Evolutionary conservation across 768 basidiomycete genomes (phyloP), one percentile per base, ranked within the genome.

Genomic region (Cubamyces sp.): DNA sequence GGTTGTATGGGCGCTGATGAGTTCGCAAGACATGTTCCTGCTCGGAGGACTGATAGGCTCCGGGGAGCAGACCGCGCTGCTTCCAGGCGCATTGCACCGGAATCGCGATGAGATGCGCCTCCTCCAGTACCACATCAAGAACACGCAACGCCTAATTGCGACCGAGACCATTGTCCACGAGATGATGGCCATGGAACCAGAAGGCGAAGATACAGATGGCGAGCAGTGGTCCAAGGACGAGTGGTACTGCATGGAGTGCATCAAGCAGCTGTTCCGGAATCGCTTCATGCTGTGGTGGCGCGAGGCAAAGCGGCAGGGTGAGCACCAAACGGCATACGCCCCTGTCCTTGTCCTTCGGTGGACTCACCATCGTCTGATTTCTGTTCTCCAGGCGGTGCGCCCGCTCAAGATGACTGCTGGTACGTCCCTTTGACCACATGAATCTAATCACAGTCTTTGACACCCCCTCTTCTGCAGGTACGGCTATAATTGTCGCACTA

Each of bases 401-500:
- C 52, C 12, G 19, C 64, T 5, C 46, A 62, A 19, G 71, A 72
- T 15, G 71, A 77, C 59, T 77, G 75, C 61, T 77, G 75, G 75
- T 73, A 50, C 40, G 73, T 64, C 19, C 8, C 28, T 14, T 14
- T n/a, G 23, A 14, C n/a, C 23, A 14, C n/a, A 15, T 16, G 42
- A 34, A 34, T 34, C 34, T 11, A 1, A 34, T 5, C 11, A 26
- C 16, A 15, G 25, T 50, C 45, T 34, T 45, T 3, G 25, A 19
- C 40, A 30, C 37, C 12, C 7, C 15, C 43, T 37, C 4, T 40
- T 18, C 45, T 43, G 19, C 46, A 74, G 73, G 73, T 77, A 77
- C 51, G 75, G 75, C 9, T 75, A 74, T 51, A 70, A 73, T 49
- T 77, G 75, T 49, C 71, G 75, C 43, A 77, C 75, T 12, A 73